These are phyloP conservation scores for Leishmania guyanensis DNA, from an alignment of 208 protist species.

Conservation along the genomic window DNA sequence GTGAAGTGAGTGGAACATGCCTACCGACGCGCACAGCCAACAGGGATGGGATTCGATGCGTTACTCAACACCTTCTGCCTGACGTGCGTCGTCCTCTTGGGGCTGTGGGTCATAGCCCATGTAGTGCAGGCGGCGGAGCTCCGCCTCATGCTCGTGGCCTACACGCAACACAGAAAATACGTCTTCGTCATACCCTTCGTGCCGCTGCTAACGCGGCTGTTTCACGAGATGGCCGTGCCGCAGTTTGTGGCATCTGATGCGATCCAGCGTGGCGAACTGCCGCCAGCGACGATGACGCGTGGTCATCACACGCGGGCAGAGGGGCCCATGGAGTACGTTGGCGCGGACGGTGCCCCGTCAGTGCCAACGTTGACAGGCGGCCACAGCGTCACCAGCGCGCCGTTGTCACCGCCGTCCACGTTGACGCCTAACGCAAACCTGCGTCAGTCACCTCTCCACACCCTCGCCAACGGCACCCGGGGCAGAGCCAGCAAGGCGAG, in stretches of 20 bases:
- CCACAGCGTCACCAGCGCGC: not conserved
- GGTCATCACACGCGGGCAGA: not conserved
- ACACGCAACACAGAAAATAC: constrained; percentile 30
- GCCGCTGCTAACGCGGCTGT: constrained; percentile 45
- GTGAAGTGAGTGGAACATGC: not conserved
- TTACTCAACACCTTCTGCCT: constrained; percentile 51
- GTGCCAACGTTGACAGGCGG: not conserved
- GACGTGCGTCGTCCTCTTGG: constrained; percentile 31
- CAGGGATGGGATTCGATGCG: constrained; percentile 33
- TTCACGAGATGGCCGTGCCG: constrained; percentile 43
- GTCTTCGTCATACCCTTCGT: constrained; percentile 51
- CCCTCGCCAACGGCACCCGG: not conserved
- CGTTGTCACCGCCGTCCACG: not conserved
- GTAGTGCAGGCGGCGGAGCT: constrained; percentile 27
- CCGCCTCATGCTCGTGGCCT: constrained; percentile 25
- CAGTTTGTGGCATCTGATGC: constrained; percentile 43
- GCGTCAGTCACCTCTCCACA: not conserved
- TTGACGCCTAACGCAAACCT: not conserved
- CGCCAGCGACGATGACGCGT: not conserved
- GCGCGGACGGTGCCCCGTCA: not conserved
- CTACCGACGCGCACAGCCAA: not conserved
- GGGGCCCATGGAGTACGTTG: constrained; percentile 5
- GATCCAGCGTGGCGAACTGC: constrained; percentile 25
- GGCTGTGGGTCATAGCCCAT: constrained; percentile 27
- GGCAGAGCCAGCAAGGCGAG: not conserved